Conservation (phyloP, 78 protist genomes). For the Dictyostelium firmibasis region DNA sequence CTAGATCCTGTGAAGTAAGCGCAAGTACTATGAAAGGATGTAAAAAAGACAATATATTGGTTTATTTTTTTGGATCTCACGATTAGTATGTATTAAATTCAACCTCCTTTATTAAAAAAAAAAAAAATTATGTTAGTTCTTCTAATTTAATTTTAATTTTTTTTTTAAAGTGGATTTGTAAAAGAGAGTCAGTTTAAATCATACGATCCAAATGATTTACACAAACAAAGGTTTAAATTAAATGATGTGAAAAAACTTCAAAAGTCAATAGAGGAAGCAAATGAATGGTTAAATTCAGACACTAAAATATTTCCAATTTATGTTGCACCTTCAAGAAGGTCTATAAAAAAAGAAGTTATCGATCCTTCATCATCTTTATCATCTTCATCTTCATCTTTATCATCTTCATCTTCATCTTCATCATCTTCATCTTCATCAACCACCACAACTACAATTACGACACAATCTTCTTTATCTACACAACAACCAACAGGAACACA, state of each 20-base stretch:
- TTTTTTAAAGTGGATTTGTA: slow-evolving; percentile 30
- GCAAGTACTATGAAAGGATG: background rate
- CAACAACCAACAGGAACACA: background rate
- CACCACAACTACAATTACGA: background rate
- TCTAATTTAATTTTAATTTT: background rate
- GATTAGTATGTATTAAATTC: slow-evolving; percentile 44
- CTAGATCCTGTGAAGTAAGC: slow-evolving; percentile 8
- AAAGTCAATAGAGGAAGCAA: slow-evolving; percentile 39
- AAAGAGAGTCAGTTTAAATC: slow-evolving; percentile 32
- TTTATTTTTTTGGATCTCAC: slow-evolving; percentile 65
- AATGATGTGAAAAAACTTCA: slow-evolving; percentile 26
- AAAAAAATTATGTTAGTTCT: background rate
- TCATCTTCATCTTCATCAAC: background rate
- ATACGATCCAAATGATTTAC: slow-evolving; percentile 9
- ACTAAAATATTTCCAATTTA: slow-evolving; percentile 14
- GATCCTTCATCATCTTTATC: background rate
- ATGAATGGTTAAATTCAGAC: slow-evolving; percentile 16
- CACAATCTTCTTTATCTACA: background rate
- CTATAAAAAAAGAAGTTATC: background rate
- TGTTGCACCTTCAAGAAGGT: background rate
- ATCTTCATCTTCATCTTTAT: background rate
- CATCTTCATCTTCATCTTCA: background rate
- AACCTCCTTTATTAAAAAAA: too few relatives aligned
- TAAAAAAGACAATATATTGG: slow-evolving; percentile 9
- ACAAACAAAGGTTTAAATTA: slow-evolving; percentile 32